Conservation (phyloP, 2,329 filamentous ascomycete species). For the Talaromyces sp. region DNA sequence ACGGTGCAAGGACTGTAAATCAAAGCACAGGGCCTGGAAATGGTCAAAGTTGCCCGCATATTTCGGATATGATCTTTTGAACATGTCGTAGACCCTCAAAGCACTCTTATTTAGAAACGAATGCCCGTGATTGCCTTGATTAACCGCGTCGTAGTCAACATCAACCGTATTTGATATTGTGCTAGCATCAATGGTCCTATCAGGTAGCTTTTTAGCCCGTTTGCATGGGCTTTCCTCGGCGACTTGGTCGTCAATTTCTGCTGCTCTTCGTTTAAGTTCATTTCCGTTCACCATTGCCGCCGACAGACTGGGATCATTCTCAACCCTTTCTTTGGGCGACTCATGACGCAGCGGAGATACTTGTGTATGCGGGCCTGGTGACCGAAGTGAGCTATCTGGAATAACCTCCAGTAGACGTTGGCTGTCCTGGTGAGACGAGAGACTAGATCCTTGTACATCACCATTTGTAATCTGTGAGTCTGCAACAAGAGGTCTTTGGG, state of each 20-base stretch:
- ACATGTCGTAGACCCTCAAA: conserved; percentile 36
- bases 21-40: conserved; percentile 41
- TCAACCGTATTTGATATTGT: neutral
- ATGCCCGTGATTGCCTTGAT: conserved; percentile 23
- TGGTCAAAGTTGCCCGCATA: conserved; percentile 41
- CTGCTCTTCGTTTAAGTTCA: conserved; percentile 10
- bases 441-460: conserved; percentile 2
- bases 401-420: conserved; percentile 14
- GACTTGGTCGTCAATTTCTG: neutral
- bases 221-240: conserved; percentile 14
- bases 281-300: neutral
- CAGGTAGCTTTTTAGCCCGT: neutral
- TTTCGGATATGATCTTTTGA: conserved; percentile 39
- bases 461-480: conserved; percentile 14
- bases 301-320: neutral
- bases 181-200: neutral
- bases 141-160: conserved; percentile 18
- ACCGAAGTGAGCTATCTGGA: conserved; percentile 16
- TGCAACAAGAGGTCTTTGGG: conserved; percentile 4
- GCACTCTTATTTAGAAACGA: conserved; percentile 23
- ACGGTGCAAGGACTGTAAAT: conserved; percentile 34
- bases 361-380: conserved; percentile 12
- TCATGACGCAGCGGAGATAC: neutral
- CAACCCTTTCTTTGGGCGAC: neutral
- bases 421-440: conserved; percentile 18